Evolutionary conservation across 192 early-diverging fungal genomes (phyloP), one percentile per base, ranked within the genome.

Genomic region (Backusella australiensis): DNA sequence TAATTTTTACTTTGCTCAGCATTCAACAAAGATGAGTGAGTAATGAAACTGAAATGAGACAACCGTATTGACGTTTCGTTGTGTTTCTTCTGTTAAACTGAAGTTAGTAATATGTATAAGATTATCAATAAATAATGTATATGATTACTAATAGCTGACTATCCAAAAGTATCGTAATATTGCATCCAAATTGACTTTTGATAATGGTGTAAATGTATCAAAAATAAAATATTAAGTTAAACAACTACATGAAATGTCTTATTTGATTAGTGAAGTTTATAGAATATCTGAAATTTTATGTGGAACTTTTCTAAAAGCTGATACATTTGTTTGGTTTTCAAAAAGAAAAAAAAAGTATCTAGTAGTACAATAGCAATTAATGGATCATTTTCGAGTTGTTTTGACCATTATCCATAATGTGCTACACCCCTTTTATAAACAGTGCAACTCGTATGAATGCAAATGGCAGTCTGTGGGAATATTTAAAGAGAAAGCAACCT

Each of bases 181-280:
- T 21, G n/a, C 9, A 21, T n/a, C 21, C 8, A 56, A 56, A 21
- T 21, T 21, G 6, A 3, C 8, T 21, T 21, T 32, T 23, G 1
- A 21, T 21, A 56, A 23, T 56, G 53, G 6, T 21, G 8, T 21
- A 9, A 56, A 56, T 56, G 53, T 56, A 56, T 56, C 53, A 21
- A 56, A 56, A 1, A 56, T 56, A 3, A 56, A 56, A 56, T 23
- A 9, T 9, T 56, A 56, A 21, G n/a, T 56, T 56, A 56, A 56
- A 56, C 53, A 56, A 21, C 53, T 56, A 21, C 9, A 9, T 56
- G 53, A 56, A 56, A 56, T n/a, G 53, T 56, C 53, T 56, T 56
- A 56, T 21, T 56, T 56, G 53, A 56, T 56, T 56, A 56, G 53
- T 56, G 53, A 56, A 26, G 53, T 56, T 56, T 56, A 56, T 56